Base-by-base conservation (phyloP, 148 eudicot species). In the Pouteria glomerata region DNA sequence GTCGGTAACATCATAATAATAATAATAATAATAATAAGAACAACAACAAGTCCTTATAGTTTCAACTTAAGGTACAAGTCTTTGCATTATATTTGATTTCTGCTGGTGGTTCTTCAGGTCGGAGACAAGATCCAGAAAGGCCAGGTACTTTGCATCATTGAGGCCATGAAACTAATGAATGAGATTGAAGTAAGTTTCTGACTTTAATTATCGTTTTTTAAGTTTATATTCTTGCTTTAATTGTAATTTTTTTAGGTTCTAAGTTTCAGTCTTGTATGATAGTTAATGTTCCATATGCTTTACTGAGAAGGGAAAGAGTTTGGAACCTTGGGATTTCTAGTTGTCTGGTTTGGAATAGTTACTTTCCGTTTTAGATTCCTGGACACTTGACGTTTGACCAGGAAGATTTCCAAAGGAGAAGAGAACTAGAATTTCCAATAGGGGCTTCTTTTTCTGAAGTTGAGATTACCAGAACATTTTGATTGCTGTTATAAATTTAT, bases 161-260 rank as follows among this genome's bases (percentile, higher is more conserved):
- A 85, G 76, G 89, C 89, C 62, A 85, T 85, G 89, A 82, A 85
- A 72, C 66, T 85, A 81, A 82, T 85, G 89, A 82, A 85, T 74
- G 89, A 85, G 63, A 85, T 85, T 68, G 89, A 85, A 71, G 89
- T 85, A 73, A 82, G 80, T 50, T 63, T 23, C 53, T 56, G 44
- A 51, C 65, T 70, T 39, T 77, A 48, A 13, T 73, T 61, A n/a
- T n/a, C n/a, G n/a, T n/a, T n/a, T n/a, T n/a, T n/a, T n/a, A n/a
- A n/a, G n/a, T n/a, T n/a, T n/a, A n/a, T n/a, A n/a, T n/a, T n/a
- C n/a, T n/a, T n/a, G n/a, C n/a, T n/a, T n/a, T n/a, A n/a, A n/a
- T 29, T 21, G 52, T 2, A 13, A 11, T 21, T 21, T 52, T 1
- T 55, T 33, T 19, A 4, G 3, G 8, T 31, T 57, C 48, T 50